These are phyloP conservation scores for Pseudoneurospora amorphoporcata DNA, from an alignment of 495 filamentous ascomycete species.

Conservation along the genomic window DNA sequence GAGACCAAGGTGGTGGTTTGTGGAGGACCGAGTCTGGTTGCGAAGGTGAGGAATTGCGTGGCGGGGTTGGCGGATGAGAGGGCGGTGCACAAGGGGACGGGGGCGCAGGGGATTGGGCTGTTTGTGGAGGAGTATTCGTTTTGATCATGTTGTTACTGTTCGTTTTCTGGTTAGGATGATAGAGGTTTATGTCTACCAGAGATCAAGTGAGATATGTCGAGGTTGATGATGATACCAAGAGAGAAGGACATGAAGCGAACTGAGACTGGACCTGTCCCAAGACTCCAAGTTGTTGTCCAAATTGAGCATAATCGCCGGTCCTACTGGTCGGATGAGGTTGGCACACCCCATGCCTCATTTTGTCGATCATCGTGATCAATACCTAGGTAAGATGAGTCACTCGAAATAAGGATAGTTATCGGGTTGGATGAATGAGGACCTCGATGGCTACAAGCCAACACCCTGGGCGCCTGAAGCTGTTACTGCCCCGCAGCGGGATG, in stretches of 20 bases:
- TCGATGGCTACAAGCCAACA: neutral
- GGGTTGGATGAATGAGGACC: neutral
- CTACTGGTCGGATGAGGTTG: no score
- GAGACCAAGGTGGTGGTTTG: conserved; percentile 81
- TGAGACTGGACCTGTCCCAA: no score
- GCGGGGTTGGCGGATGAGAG: conserved; percentile 71
- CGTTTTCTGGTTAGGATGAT: no score
- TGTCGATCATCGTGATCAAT: no score
- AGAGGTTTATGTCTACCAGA: no score
- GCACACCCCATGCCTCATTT: no score
- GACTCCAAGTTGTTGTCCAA: no score
- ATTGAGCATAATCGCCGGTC: no score
- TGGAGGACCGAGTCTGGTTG: conserved; percentile 57
- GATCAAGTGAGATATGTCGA: neutral
- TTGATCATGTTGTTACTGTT: conserved; percentile 4
- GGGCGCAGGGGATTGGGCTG: conserved; percentile 61
- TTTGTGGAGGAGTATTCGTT: conserved; percentile 42
- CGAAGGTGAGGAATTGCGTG: conserved; percentile 54
- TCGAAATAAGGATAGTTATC: no score
- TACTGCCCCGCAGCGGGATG: neutral
- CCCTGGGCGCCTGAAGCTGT: neutral
- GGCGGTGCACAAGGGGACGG: conserved; percentile 83
- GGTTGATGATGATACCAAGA: neutral
- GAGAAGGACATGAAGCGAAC: no score
- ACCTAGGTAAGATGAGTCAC: no score